A percentile compares a stretch with the other conserved stretches of the same genome.
These are phyloP conservation scores for Mercurialis annua DNA, from an alignment of 345 rosid genomes.

Conservation along the genomic window DNA sequence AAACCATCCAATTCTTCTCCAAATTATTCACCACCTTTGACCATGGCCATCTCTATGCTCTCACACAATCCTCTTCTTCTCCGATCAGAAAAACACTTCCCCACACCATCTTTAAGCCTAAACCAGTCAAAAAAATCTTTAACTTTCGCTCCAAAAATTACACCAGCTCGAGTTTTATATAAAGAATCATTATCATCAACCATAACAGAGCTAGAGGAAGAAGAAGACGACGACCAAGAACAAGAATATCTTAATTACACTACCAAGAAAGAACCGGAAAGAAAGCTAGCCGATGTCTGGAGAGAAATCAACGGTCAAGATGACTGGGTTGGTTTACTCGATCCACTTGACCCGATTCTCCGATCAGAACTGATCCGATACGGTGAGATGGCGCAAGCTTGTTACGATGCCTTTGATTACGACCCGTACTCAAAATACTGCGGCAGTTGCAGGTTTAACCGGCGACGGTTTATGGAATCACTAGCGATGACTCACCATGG, in stretches of 20 bases:
- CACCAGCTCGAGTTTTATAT: conserved; percentile 25
- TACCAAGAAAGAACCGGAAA: conserved; percentile 18
- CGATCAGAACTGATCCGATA: conserved; percentile 79
- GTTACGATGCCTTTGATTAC: conserved; percentile 79
- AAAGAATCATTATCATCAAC: conserved; percentile 36
- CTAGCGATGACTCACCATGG: conserved; percentile 47
- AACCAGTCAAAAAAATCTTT: background rate
- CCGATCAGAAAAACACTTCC: conserved; percentile 6
- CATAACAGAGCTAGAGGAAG: conserved; percentile 31
- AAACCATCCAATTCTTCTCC: too few relatives aligned
- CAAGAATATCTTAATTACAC: conserved; percentile 11
- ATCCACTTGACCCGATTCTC: conserved; percentile 69
- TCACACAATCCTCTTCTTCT: conserved; percentile 27
- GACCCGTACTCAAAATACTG: conserved; percentile 74
- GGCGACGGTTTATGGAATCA: conserved; percentile 46
- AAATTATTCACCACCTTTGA: background rate
- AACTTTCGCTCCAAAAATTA: conserved; percentile 8
- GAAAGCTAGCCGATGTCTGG: conserved; percentile 52
- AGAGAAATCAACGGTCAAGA: conserved; percentile 71
- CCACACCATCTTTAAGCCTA: background rate
- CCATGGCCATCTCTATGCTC: conserved; percentile 45
- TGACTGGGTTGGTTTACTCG: conserved; percentile 70
- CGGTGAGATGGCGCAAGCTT: conserved; percentile 88
- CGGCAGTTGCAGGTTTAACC: conserved; percentile 65
- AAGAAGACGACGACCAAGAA: background rate